Evolutionary conservation across 495 filamentous ascomycete genomes (phyloP).

Genomic region (Penicillium bialowiezense): DNA sequence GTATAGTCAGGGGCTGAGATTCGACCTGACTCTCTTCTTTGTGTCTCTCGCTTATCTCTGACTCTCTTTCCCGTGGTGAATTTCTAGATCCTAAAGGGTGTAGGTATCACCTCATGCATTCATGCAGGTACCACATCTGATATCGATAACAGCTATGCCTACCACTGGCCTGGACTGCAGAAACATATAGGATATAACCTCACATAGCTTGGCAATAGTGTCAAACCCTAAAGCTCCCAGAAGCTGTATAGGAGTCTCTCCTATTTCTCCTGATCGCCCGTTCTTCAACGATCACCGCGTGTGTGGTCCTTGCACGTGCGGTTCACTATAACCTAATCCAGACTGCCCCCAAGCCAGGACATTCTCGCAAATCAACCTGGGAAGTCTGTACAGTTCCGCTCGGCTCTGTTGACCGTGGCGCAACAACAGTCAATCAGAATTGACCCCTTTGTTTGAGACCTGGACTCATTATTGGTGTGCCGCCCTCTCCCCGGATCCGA

Average conservation of each 20-base stretch:
- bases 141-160: background rate
- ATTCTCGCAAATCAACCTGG: too few relatives aligned
- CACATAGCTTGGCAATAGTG: background rate
- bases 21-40: slow-evolving; percentile 1
- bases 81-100: background rate
- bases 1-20: slow-evolving; percentile 5
- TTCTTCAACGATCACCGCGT: slow-evolving; percentile 23
- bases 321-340: slow-evolving; percentile 19
- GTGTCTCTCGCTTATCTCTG: background rate
- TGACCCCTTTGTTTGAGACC: background rate
- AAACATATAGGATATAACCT: too few relatives aligned
- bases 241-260: background rate
- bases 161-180: background rate
- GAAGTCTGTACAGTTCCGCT: too few relatives aligned
- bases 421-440: background rate
- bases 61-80: background rate
- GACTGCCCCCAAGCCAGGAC: background rate
- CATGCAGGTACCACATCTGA: slow-evolving; percentile 26
- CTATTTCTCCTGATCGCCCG: slow-evolving; percentile 19
- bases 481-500: background rate
- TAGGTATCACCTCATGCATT: slow-evolving; percentile 1
- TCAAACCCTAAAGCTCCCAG: too few relatives aligned
- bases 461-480: background rate
- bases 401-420: too few relatives aligned
- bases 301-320: slow-evolving; percentile 23